Conservation (phyloP, 192 early-diverging fungal species). For the Coemansia sp. region DNA sequence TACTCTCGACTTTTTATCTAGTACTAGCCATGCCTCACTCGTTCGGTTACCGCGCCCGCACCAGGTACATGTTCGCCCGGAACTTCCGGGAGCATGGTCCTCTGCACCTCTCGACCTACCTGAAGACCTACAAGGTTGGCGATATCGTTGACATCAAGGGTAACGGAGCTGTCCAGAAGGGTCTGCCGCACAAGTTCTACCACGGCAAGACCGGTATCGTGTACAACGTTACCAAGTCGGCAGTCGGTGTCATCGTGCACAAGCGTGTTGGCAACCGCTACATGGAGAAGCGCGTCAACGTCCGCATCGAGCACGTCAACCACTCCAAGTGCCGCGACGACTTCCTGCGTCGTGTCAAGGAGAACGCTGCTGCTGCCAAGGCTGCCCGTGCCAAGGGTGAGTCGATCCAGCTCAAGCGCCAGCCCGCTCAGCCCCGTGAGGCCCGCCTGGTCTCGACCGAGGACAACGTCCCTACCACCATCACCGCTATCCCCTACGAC, state of each 20-base stretch:
- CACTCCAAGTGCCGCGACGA: conserved; percentile 99
- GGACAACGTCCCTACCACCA: conserved; percentile 88
- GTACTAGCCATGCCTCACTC: conserved; percentile 71
- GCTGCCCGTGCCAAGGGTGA: conserved; percentile 79
- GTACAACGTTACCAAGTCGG: conserved; percentile 99
- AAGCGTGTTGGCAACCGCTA: conserved; percentile 98
- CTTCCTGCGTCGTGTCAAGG: conserved; percentile 96
- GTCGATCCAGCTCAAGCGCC: conserved; percentile 82
- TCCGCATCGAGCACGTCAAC: conserved; percentile 98
- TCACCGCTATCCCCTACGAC: conserved; percentile 96
- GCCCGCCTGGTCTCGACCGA: conserved; percentile 85
- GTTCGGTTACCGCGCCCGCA: conserved; percentile 94
- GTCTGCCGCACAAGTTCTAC: conserved; percentile 99
- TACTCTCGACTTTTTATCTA: conserved; percentile 6
- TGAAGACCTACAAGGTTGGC: conserved; percentile 98
- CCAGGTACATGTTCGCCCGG: conserved; percentile 95
- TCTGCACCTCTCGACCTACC: conserved; percentile 93
- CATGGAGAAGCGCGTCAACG: conserved; percentile 98
- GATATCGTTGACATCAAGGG: conserved; percentile 99
- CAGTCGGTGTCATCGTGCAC: conserved; percentile 98
- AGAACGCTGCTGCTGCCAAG: conserved; percentile 81
- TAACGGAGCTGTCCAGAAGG: conserved; percentile 98
- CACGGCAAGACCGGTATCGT: conserved; percentile 98
- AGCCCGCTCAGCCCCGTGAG: conserved; percentile 82
- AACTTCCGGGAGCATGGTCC: conserved; percentile 95